Evolutionary conservation across 257 asterid species (phyloP).

Genomic region (Gentiana macrophylla): DNA sequence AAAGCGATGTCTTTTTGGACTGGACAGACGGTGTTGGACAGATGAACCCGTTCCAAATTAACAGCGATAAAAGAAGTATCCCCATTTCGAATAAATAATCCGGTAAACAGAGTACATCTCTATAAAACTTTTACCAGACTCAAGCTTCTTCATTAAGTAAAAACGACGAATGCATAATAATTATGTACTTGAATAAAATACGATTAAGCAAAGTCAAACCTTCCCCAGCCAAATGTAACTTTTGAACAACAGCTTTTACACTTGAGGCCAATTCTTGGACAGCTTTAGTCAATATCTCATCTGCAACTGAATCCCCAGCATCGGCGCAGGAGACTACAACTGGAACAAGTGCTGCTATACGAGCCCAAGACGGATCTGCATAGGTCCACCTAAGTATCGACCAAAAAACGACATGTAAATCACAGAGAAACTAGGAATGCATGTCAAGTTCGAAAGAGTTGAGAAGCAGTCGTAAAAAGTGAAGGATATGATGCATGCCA

Average conservation of each 20-base stretch:
- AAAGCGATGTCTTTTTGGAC: no score
- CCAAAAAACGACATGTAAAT: constrained; percentile 32
- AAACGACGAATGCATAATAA: no score
- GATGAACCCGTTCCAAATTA: no score
- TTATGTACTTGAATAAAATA: no score
- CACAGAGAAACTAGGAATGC: constrained; percentile 12
- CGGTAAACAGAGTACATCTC: no score
- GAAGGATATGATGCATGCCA: neutral
- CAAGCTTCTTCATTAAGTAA: no score
- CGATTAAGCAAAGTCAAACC: constrained; percentile 26
- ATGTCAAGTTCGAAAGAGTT: no score
- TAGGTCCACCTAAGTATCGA: constrained; percentile 97
- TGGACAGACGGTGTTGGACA: no score
- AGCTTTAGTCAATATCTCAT: constrained; percentile 59
- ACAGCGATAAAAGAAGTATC: no score
- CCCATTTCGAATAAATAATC: no score
- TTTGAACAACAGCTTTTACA: constrained; percentile 81
- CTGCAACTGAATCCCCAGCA: constrained; percentile 79
- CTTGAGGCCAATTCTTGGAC: constrained; percentile 74
- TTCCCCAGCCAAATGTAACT: constrained; percentile 72
- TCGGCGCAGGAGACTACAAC: constrained; percentile 86
- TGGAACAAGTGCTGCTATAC: constrained; percentile 95
- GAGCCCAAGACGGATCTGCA: constrained; percentile 98
- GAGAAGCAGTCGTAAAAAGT: no score
- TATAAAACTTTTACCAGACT: no score